A percentile compares a stretch with the other conserved stretches of the same genome.
Evolutionary conservation across 371 early-diverging fungal species (phyloP).

Genomic region (Amoeboaphelidium protococcarum): DNA sequence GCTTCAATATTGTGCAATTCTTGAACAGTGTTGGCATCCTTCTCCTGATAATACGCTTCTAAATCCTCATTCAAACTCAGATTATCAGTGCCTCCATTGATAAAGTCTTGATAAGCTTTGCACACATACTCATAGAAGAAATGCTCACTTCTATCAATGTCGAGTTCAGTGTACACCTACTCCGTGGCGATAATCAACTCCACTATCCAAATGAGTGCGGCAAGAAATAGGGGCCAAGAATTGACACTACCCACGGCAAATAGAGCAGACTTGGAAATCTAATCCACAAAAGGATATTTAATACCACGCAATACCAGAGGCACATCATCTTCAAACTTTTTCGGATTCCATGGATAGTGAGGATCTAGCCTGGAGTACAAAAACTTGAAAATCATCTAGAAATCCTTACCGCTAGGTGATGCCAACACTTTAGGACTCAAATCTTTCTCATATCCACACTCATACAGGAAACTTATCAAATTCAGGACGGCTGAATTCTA

Average conservation of each 20-base stretch:
- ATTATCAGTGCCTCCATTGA: conserved; percentile 13
- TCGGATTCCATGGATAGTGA: conserved; percentile 21
- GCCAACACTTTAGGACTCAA: conserved; percentile 29
- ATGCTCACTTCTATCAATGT: conserved; percentile 3
- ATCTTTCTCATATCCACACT: conserved; percentile 37
- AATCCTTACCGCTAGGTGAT: conserved; percentile 54
- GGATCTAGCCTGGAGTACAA: conserved; percentile 54
- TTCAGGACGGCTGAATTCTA: conserved; percentile 27
- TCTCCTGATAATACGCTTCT: conserved; percentile 5
- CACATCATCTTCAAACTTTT: conserved; percentile 69
- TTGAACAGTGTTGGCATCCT: conserved; percentile 2
- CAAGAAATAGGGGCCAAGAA: conserved; percentile 67
- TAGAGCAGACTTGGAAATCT: conserved; percentile 55
- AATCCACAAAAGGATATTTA: conserved; percentile 70
- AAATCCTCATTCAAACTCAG: neutral
- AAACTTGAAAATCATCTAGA: conserved; percentile 67
- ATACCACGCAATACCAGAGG: conserved; percentile 39
- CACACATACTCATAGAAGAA: conserved; percentile 12
- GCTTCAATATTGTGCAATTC: conserved; percentile 2
- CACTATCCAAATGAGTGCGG: conserved; percentile 67
- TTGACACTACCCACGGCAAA: conserved; percentile 53
- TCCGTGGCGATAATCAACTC: conserved; percentile 30
- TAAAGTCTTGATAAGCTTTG: conserved; percentile 12
- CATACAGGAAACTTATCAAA: conserved; percentile 38
- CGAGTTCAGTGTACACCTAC: neutral